phyloP scores from a whole-genome alignment of 352 stramenopile genomes.

The Elongisporangium undulatum region DNA sequence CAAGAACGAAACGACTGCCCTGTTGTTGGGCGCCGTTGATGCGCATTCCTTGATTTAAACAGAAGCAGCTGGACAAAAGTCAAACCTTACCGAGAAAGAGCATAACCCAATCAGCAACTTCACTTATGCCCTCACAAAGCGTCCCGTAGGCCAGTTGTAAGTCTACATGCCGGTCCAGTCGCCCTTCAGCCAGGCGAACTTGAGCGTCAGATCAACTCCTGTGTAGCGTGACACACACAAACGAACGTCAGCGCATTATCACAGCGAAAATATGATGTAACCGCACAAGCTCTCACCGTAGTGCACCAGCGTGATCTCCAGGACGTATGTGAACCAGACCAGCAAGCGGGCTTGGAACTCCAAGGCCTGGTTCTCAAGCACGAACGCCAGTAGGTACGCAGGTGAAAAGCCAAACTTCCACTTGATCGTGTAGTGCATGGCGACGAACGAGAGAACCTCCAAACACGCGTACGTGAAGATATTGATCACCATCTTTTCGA shows the following conservation, averaged over 20 bases:
- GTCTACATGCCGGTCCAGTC: no score
- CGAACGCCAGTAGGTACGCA: slow-evolving; percentile 29
- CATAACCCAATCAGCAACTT: no score
- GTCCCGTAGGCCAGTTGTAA: no score
- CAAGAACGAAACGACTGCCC: no score
- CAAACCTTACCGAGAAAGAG: no score
- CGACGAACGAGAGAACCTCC: not conserved
- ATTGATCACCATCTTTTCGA: no score
- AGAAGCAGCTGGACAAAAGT: no score
- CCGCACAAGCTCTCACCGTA: slow-evolving; percentile 17
- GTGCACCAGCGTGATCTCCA: slow-evolving; percentile 27
- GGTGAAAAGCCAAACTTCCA: slow-evolving; percentile 16
- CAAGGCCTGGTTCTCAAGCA: slow-evolving; percentile 23
- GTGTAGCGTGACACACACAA: not conserved
- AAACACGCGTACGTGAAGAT: no score
- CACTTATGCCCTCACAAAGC: no score
- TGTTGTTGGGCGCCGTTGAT: no score
- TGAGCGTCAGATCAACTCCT: not conserved
- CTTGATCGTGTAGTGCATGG: slow-evolving; percentile 10
- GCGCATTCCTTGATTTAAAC: no score
- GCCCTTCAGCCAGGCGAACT: not conserved
- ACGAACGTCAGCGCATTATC: not conserved
- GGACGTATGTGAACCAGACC: slow-evolving; percentile 17
- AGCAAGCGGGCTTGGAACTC: slow-evolving; percentile 26
- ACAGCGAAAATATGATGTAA: not conserved